phyloP scores from a whole-genome alignment of 768 basidiomycete species.

The Termitomyces heimii region DNA sequence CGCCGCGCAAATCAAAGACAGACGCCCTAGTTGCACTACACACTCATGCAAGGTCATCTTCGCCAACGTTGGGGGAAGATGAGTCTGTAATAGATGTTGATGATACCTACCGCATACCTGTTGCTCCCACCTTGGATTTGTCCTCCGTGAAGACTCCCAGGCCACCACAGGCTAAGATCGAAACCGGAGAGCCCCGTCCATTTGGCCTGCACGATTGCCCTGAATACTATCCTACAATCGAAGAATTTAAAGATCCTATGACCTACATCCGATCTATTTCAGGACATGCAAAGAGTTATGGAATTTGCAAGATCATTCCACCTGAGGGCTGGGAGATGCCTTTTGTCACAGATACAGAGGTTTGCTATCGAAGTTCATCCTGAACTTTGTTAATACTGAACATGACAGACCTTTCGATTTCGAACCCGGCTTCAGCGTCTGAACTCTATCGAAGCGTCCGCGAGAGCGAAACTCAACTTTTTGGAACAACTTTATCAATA shows the following conservation, averaged over 20 bases:
- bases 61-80: constrained; percentile 49
- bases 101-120: constrained; percentile 54
- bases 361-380: constrained; percentile 30
- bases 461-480: constrained; percentile 95
- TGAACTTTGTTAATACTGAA: constrained; percentile 33
- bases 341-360: constrained; percentile 92
- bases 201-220: constrained; percentile 91
- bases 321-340: constrained; percentile 94
- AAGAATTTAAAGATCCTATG: constrained; percentile 94
- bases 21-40: constrained; percentile 79
- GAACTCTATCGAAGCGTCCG: constrained; percentile 96
- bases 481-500: constrained; percentile 95
- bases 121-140: constrained; percentile 59
- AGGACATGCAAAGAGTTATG: constrained; percentile 64
- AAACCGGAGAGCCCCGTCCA: constrained; percentile 48
- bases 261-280: constrained; percentile 83
- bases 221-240: constrained; percentile 79
- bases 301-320: constrained; percentile 95
- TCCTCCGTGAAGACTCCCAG: constrained; percentile 64
- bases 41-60: constrained; percentile 54
- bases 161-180: constrained; percentile 34
- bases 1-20: constrained; percentile 88
- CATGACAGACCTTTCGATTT: constrained; percentile 79
- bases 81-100: constrained; percentile 37
- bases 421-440: constrained; percentile 91